These are phyloP conservation scores for Sordariomycetes sp. DNA, from an alignment of 2,329 filamentous ascomycete genomes.

Conservation along the genomic window DNA sequence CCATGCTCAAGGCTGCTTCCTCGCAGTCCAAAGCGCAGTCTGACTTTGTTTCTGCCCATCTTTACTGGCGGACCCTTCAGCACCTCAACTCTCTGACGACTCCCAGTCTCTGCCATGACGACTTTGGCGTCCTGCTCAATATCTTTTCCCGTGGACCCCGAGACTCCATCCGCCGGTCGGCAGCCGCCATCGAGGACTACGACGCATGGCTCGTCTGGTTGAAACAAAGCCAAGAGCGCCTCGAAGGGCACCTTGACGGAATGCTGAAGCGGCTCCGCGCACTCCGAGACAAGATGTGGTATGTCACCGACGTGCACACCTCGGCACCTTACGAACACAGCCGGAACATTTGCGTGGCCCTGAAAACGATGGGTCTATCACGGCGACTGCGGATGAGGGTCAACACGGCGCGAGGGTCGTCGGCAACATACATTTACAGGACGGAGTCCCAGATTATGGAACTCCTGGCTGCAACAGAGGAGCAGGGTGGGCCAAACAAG, in stretches of 20 bases:
- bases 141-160: slow-evolving; percentile 61
- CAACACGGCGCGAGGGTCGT: slow-evolving; percentile 30
- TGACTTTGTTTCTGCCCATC: slow-evolving; percentile 72
- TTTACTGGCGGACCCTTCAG: slow-evolving; percentile 73
- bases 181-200: slow-evolving; percentile 63
- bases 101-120: slow-evolving; percentile 48
- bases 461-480: slow-evolving; percentile 66
- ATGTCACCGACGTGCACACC: slow-evolving; percentile 83
- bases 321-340: slow-evolving; percentile 82
- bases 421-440: slow-evolving; percentile 58
- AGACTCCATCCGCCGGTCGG: slow-evolving; percentile 55
- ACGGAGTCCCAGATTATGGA: slow-evolving; percentile 80
- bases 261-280: slow-evolving; percentile 63
- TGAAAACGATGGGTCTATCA: slow-evolving; percentile 78
- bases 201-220: slow-evolving; percentile 75
- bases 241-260: slow-evolving; percentile 59
- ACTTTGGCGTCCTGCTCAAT: slow-evolving; percentile 58
- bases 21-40: slow-evolving; percentile 64
- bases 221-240: slow-evolving; percentile 67
- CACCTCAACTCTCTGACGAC: slow-evolving; percentile 53
- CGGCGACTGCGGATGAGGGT: slow-evolving; percentile 38
- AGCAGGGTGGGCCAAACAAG: slow-evolving; percentile 86
- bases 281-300: slow-evolving; percentile 97
- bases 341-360: slow-evolving; percentile 69
- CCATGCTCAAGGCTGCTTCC: slow-evolving; percentile 66